Percentiles rank a stretch among this genome's conserved stretches.
Evolutionary conservation across 108 stramenopile species (phyloP).

Genomic region (Nitzschia sp.): DNA sequence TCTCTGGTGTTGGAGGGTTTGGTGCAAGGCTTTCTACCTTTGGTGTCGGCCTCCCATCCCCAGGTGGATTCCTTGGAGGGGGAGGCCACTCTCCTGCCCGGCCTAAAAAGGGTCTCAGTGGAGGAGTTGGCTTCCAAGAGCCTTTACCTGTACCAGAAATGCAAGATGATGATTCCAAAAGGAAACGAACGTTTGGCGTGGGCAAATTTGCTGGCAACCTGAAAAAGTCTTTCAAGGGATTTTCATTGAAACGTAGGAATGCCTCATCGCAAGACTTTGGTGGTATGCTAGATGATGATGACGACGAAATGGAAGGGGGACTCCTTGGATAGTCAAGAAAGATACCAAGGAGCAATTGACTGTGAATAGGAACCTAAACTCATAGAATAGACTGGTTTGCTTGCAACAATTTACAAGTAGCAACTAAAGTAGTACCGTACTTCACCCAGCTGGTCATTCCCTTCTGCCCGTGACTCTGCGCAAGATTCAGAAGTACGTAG

Average conservation of each 20-base stretch:
- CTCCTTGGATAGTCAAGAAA: conserved; percentile 2
- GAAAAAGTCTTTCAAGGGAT: conserved; percentile 7
- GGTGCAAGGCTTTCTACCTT: background rate
- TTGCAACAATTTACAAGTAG: too few species aligned
- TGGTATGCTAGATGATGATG: conserved; percentile 32
- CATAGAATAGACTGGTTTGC: background rate
- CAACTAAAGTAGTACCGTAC: too few species aligned
- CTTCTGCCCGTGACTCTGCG: too few species aligned
- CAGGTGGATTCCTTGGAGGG: background rate
- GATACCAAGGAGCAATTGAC: background rate
- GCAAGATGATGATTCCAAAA: conserved; percentile 6
- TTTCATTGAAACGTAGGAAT: background rate
- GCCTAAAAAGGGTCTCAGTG: background rate
- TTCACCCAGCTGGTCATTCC: too few species aligned
- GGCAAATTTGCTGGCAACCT: background rate
- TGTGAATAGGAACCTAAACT: background rate
- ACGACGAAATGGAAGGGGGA: conserved; percentile 19
- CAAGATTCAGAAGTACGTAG: too few species aligned
- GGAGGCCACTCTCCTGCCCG: background rate
- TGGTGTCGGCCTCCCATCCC: background rate
- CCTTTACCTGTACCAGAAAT: conserved; percentile 26
- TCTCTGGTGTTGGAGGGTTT: background rate
- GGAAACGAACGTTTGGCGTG: background rate
- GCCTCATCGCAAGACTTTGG: background rate
- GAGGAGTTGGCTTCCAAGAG: conserved; percentile 16